Percentiles rank a stretch among this genome's conserved stretches.
Conservation (phyloP, 768 basidiomycete species). For the Naganishia kalamii region DNA sequence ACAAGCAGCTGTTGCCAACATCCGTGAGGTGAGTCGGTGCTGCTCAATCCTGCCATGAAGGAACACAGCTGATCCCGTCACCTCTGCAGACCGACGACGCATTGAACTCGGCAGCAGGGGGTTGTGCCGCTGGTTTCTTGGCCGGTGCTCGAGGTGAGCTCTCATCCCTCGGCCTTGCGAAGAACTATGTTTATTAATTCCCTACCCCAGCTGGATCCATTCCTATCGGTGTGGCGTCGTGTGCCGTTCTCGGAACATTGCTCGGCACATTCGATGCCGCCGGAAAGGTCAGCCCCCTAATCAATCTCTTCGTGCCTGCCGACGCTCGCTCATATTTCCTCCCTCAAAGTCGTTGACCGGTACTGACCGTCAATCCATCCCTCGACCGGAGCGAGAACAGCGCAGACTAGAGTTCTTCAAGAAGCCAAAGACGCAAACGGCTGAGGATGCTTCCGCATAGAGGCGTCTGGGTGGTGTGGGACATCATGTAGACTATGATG, state of each 20-base stretch:
- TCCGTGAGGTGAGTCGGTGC: constrained; percentile 51
- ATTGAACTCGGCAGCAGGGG: constrained; percentile 74
- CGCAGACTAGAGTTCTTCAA: constrained; percentile 79
- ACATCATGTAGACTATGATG: background rate
- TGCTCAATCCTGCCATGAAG: background rate
- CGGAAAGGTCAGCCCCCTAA: constrained; percentile 51
- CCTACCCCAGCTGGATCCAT: constrained; percentile 64
- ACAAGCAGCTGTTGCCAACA: constrained; percentile 72
- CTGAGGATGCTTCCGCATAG: background rate
- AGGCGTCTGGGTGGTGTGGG: background rate
- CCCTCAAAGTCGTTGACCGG: constrained; percentile 34
- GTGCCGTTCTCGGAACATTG: constrained; percentile 67
- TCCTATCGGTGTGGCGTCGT: constrained; percentile 72
- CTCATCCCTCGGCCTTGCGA: background rate
- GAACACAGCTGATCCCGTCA: background rate
- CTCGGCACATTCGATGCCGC: constrained; percentile 77
- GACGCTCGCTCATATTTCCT: constrained; percentile 22
- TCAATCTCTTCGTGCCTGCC: constrained; percentile 38
- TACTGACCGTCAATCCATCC: constrained; percentile 33
- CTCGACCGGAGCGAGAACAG: constrained; percentile 55
- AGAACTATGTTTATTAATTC: background rate
- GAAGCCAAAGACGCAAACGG: constrained; percentile 42
- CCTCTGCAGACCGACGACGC: constrained; percentile 56
- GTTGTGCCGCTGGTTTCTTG: constrained; percentile 87
- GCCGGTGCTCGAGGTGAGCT: constrained; percentile 72